Percentiles rank a stretch among this genome's conserved stretches.
Evolutionary conservation across 768 basidiomycete genomes (phyloP).

Genomic region (Cyclocybe aegerita): DNA sequence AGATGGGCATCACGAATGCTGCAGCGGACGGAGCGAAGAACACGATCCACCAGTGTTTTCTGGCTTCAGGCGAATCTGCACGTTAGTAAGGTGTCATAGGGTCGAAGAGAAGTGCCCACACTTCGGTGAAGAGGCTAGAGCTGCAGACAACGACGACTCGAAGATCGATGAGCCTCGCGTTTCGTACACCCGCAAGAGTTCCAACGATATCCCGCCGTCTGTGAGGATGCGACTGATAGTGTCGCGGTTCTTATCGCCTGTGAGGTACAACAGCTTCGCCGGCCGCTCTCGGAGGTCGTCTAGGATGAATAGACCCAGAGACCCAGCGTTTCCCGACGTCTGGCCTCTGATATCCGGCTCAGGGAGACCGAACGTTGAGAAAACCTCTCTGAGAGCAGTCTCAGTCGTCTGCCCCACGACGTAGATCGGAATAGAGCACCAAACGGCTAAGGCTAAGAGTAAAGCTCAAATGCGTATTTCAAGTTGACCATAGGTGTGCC

Average conservation of each 20-base stretch:
- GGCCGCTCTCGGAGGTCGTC: constrained; percentile 22
- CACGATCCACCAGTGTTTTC: constrained; percentile 61
- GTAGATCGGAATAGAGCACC: constrained; percentile 70
- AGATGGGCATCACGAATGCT: constrained; percentile 49
- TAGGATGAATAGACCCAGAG: constrained; percentile 65
- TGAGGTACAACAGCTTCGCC: constrained; percentile 64
- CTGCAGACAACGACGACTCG: constrained; percentile 36
- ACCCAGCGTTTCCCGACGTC: constrained; percentile 66
- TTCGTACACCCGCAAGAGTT: constrained; percentile 65
- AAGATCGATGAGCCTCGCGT: constrained; percentile 61
- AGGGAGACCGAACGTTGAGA: constrained; percentile 5
- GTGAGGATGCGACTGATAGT: constrained; percentile 53
- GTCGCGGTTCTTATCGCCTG: constrained; percentile 85
- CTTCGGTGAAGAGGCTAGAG: constrained; percentile 23
- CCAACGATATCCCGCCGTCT: constrained; percentile 42
- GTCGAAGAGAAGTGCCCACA: neutral
- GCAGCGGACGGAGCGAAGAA: constrained; percentile 78
- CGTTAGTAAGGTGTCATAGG: neutral
- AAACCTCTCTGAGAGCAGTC: constrained; percentile 37
- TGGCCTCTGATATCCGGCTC: constrained; percentile 36
- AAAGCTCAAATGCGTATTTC: neutral
- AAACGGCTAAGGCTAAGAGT: constrained; percentile 32
- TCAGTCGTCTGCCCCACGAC: constrained; percentile 74
- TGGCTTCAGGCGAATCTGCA: constrained; percentile 12
- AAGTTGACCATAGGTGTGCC: constrained; percentile 18